phyloP scores from a whole-genome alignment of 352 stramenopile species.

The Pythium grandisporangium region DNA sequence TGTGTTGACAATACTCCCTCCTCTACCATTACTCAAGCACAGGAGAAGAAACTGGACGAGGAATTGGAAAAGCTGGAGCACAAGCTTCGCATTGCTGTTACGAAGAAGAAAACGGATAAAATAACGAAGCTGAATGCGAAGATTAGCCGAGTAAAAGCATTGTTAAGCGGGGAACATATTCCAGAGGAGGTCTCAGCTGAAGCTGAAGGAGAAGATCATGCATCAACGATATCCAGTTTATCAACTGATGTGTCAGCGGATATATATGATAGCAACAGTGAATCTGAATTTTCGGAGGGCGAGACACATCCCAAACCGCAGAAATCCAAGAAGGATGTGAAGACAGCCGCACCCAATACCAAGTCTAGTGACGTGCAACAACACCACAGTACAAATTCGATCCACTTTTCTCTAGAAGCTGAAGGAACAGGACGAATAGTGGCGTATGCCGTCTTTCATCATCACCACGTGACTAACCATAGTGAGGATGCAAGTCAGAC shows the following conservation, averaged over 20 bases:
- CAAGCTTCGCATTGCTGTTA: constrained; percentile 82
- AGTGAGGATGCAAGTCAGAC: constrained; percentile 4
- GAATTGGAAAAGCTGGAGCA: constrained; percentile 87
- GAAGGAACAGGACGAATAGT: constrained; percentile 78
- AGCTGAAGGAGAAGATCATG: constrained; percentile 40
- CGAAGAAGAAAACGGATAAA: constrained; percentile 87
- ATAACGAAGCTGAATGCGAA: constrained; percentile 81
- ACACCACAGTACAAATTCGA: constrained; percentile 34
- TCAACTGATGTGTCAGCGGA: constrained; percentile 21
- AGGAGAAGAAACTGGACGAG: constrained; percentile 87
- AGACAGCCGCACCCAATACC: background rate
- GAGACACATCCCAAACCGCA: constrained; percentile 26
- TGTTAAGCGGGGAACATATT: constrained; percentile 69
- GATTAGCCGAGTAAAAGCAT: constrained; percentile 67
- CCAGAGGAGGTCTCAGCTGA: constrained; percentile 29
- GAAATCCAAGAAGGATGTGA: constrained; percentile 13
- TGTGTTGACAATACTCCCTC: constrained; percentile 75
- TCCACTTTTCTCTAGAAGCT: constrained; percentile 78
- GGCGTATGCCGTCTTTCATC: constrained; percentile 66
- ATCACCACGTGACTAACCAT: constrained; percentile 17
- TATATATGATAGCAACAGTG: constrained; percentile 80
- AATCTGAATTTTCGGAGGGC: constrained; percentile 77
- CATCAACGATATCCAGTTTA: constrained; percentile 12
- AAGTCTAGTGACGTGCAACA: background rate
- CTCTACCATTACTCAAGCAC: constrained; percentile 78